Evolutionary conservation across 2,329 filamentous ascomycete genomes (phyloP), one percentile per base, ranked within the genome.

Genomic region (Neopestalotiopsis clavispora): DNA sequence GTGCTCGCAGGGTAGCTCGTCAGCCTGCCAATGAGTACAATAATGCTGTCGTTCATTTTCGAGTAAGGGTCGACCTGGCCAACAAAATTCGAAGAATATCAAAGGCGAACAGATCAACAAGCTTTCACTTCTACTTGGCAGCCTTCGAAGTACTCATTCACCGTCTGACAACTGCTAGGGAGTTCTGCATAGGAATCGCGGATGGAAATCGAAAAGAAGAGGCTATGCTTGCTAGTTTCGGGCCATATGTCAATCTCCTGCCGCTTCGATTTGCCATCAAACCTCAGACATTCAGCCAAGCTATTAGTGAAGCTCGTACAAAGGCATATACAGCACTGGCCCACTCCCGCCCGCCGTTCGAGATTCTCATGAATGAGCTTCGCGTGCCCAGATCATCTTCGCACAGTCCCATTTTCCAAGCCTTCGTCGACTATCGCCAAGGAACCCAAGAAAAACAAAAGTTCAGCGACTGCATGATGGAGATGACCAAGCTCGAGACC

Each of bases 131-230:
- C 69, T 79, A 81, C 68, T 74, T 85, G 4, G 74, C 81, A 0
- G 74, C 75, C 1, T 78, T 82, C 67, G 68, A 78, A 13, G 72
- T 74, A 1, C 49, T 83, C 13, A 74, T 84, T 0, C 72, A 74
- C 12, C 71, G 75, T 0, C 73, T 78, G 3, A 65, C 75, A 1
- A 75, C 77, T 30, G 62, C 72, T 0, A 71, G 77, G 0, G 77
- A 84, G n/a, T n/a, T 85, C 23, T 75, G 70, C 61, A 83, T 86
- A 65, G 84, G 84, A 14, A 74, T 86, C 14, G 78, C 79, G 0
- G 83, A 85, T 71, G 80, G 80, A 2, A 81, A 81, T 1, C 78
- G 83, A 2, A 60, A 59, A 57, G 64, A 68, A 30, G 66, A 67
- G 32, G 68, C 76, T 4, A 61, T 75, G 0, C 23, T 23, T 23